Evolutionary conservation across 441 rosid species (phyloP), one percentile per base, ranked within the genome.

Genomic region (Jatropha multifida): DNA sequence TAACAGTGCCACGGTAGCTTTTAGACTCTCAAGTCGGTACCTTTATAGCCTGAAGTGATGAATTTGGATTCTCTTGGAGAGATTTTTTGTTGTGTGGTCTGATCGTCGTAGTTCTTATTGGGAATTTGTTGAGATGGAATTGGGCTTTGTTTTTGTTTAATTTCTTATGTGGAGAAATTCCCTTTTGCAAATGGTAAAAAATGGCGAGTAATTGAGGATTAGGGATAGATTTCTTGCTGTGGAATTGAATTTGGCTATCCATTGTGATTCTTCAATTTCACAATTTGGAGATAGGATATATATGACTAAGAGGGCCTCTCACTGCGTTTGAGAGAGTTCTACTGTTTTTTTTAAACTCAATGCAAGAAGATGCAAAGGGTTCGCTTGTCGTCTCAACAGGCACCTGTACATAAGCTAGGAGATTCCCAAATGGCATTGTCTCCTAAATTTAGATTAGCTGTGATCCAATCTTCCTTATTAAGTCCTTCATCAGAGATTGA

Each of bases 361-460:
- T 46, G 48, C 60, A 60, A 59, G 46, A 79, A 84, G 88, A 94
- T 94, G 98, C 98, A 92, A 81, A 86, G 93, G 72, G 98, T 92
- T 71, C 83, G 92, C 65, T 82, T 94, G 61, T 94, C 97, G 0
- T 87, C 98, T 23, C 89, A 89, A 74, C 90, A 90, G 77, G 82
- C 85, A 49, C 95, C 89, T 46, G 97, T 94, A n/a, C 92, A 89
- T 60, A 90, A 85, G 82, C 88, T 91, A 40, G 93, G 96, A 76
- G 95, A 92, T 80, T 85, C 95, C 26, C 95, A 92, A 76, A 91
- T 94, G 90, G 85, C 93, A 42, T 79, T 91, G 74, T 91, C 96
- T 77, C 95, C 97, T 5, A 91, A 87, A 65, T 92, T 94, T 79
- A 84, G 94, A 69, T 84, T 94, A 83, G 92, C 92, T 46, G 80